Evolutionary conservation across 176 grass and related monocot genomes (phyloP).

Genomic region (Lolium multiflorum): DNA sequence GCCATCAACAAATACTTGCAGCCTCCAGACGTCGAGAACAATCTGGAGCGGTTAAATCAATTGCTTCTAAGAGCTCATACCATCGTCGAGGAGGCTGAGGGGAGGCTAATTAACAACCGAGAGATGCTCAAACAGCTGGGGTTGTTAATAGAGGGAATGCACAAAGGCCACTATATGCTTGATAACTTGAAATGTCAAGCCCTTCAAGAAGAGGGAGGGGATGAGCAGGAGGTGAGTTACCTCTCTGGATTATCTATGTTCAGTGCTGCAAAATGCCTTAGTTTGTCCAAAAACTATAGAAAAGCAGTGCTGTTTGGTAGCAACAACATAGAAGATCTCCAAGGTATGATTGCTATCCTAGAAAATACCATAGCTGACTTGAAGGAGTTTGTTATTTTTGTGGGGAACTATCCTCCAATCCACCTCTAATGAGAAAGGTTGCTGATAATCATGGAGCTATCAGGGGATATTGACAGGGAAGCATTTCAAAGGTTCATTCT

Average conservation of each 20-base stretch:
- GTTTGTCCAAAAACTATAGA: background rate
- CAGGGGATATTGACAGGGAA: background rate
- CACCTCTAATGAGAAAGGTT: background rate
- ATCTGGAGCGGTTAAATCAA: constrained; percentile 18
- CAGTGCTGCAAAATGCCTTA: background rate
- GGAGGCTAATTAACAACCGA: background rate
- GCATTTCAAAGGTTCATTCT: background rate
- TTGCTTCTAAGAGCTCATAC: constrained; percentile 33
- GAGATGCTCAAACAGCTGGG: constrained; percentile 31
- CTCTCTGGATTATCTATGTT: constrained; percentile 16
- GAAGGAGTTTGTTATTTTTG: constrained; percentile 11
- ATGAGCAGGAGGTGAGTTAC: background rate
- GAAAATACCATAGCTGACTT: constrained; percentile 15
- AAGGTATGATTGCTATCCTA: background rate
- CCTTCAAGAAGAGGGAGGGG: background rate
- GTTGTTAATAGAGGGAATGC: constrained; percentile 8
- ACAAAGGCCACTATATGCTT: constrained; percentile 14
- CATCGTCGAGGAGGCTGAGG: constrained; percentile 23
- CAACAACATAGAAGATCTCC: background rate
- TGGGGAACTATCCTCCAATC: constrained; percentile 2
- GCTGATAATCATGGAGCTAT: constrained; percentile 12
- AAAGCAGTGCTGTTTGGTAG: background rate
- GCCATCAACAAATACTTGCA: constrained; percentile 1
- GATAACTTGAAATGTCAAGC: constrained; percentile 12
- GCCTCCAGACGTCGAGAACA: background rate